A percentile compares a stretch with the other conserved stretches of the same genome.
Conservation (phyloP, 495 filamentous ascomycete genomes). For the Halenospora varia region DNA sequence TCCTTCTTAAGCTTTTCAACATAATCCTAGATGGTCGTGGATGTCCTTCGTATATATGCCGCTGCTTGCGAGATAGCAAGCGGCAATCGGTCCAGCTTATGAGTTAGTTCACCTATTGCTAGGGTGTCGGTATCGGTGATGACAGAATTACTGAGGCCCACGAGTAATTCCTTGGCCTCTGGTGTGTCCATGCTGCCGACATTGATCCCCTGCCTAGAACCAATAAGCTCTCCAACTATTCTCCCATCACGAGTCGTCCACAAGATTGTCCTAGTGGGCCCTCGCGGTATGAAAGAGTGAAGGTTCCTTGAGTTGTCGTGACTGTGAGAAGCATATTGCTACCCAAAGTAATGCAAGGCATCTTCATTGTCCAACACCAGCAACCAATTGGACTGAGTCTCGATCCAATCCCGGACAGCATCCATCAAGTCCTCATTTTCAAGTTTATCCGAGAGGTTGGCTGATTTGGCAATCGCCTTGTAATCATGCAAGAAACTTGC, state of each 20-base stretch:
- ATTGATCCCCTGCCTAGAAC: constrained; percentile 4
- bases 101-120: constrained; percentile 14
- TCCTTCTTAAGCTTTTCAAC: constrained; percentile 18
- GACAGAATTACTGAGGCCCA: constrained; percentile 3
- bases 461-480: constrained; percentile 5
- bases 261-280: not conserved
- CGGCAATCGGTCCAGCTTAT: constrained; percentile 24
- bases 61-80: constrained; percentile 30
- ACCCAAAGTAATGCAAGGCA: not conserved
- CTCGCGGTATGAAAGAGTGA: constrained; percentile 1
- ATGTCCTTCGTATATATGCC: constrained; percentile 25
- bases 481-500: constrained; percentile 7
- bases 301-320: not conserved
- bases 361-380: not conserved
- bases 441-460: not conserved
- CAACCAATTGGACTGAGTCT: constrained; percentile 2
- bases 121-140: not conserved
- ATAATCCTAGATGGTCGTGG: constrained; percentile 12
- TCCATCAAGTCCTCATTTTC: constrained; percentile 5
- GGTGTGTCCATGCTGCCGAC: not conserved
- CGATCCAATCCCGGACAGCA: constrained; percentile 4
- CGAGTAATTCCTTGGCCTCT: constrained; percentile 22
- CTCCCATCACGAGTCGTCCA: not conserved
- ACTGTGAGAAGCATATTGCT: not conserved
- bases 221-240: constrained; percentile 1